Base-by-base conservation (phyloP, 805 yeast species). In the Cyberlindnera japonica region DNA sequence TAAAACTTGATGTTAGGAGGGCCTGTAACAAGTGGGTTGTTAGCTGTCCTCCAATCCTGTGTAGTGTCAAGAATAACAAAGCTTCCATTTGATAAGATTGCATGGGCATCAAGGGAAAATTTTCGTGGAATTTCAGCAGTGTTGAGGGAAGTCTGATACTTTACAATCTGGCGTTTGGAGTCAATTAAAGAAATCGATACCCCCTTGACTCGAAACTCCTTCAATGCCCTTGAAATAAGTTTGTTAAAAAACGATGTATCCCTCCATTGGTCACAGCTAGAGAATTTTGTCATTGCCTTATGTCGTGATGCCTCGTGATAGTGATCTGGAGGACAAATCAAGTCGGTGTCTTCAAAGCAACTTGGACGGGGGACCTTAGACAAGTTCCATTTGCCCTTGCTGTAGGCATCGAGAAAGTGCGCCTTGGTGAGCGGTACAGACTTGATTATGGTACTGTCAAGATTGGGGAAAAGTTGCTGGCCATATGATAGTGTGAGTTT, bases 81-180 rank as follows among this genome's bases (percentile, higher is more conserved):
- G 45, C 71, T 68, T 2, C 69, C 78, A 6, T 65, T 58, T 0
- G 89, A 80, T 25, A 84, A 60, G 2, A 84, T 68, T 0, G 88
- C 68, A 61, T 84, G 91, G 8, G 78, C 78, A 55, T 84, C 93
- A 33, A 84, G 59, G 7, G 88, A 78, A 2, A 78, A 62, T 16
- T 58, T 61, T 38, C 87, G 65, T 11, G 79, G 78, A 36, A 78
- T 69, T 41, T 69, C 75, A n/a, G 59, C 65, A 40, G 72, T 60
- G 5, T 69, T 71, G 25, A 79, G 61, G 6, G 73, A 66, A 9
- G 69, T 62, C 41, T 75, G 75, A 50, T 63, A 67, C 50, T 77
- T 77, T 16, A 79, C 67, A 9, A 69, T 43, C 32, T 77, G 83
- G 32, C 64, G 63, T 14, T 62, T 63, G 10, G 69, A 55, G 38